A percentile compares a stretch with the other conserved stretches of the same genome.
These are phyloP conservation scores for Pichia sp. DNA, from an alignment of 1,139 yeast genomes.

Conservation along the genomic window DNA sequence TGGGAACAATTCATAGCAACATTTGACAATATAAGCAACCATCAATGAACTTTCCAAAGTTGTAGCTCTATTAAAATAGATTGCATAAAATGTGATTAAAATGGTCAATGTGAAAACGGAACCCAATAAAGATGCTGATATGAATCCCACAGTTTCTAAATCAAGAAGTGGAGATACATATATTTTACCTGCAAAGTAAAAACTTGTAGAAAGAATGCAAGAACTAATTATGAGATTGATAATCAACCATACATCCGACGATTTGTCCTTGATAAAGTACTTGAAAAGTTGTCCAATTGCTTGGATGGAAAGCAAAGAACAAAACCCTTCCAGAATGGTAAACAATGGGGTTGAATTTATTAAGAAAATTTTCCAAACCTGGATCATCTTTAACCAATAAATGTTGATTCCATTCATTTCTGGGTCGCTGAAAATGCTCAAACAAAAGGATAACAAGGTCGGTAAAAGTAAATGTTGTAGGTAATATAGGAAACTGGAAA, in stretches of 20 bases:
- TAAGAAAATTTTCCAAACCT: conserved; percentile 63
- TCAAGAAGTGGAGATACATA: conserved; percentile 62
- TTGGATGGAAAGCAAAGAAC: conserved; percentile 82
- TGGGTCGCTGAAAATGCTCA: conserved; percentile 41
- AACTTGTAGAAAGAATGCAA: conserved; percentile 62
- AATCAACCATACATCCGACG: conserved; percentile 69
- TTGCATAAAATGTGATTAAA: conserved; percentile 75
- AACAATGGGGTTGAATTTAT: conserved; percentile 82
- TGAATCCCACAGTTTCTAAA: conserved; percentile 49
- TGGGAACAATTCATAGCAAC: conserved; percentile 86
- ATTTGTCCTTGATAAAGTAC: conserved; percentile 59
- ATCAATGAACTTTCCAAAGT: conserved; percentile 79
- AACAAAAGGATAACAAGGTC: conserved; percentile 63
- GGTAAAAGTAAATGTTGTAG: conserved; percentile 80
- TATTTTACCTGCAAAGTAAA: conserved; percentile 75
- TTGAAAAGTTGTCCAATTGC: conserved; percentile 78
- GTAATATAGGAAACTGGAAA: conserved; percentile 60
- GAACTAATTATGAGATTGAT: conserved; percentile 69
- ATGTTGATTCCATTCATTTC: conserved; percentile 12
- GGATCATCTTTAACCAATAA: conserved; percentile 31
- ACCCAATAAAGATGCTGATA: conserved; percentile 79
- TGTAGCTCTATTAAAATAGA: conserved; percentile 76
- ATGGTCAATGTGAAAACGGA: conserved; percentile 71
- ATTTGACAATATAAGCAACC: conserved; percentile 85
- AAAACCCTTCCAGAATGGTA: conserved; percentile 86